These are phyloP conservation scores for Teunomyces lycoperdinae DNA, from an alignment of 805 yeast species.

Conservation along the genomic window DNA sequence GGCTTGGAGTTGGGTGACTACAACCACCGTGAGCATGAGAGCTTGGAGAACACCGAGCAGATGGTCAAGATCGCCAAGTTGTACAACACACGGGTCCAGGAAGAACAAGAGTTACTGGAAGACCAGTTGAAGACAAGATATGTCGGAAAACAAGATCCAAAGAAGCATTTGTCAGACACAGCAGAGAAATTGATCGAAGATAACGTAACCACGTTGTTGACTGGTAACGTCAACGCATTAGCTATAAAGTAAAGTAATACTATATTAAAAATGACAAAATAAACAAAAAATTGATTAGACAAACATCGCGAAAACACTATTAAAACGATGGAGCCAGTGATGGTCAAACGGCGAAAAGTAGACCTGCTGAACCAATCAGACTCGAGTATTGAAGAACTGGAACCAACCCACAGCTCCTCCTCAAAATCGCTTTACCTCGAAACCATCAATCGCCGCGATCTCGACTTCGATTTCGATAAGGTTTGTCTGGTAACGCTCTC, in stretches of 20 bases:
- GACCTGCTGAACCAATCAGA: no score
- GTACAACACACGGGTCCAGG: constrained; percentile 86
- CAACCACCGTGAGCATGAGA: constrained; percentile 70
- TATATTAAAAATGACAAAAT: neutral
- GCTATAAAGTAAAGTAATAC: constrained; percentile 48
- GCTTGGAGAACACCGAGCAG: constrained; percentile 65
- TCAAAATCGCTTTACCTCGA: constrained; percentile 26
- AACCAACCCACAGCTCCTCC: neutral
- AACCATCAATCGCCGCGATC: constrained; percentile 40
- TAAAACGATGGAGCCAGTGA: neutral
- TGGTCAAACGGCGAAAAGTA: no score
- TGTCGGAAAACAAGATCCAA: constrained; percentile 98
- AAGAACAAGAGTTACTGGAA: constrained; percentile 83
- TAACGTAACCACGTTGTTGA: constrained; percentile 80
- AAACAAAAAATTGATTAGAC: neutral
- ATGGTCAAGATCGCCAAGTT: constrained; percentile 89
- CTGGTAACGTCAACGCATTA: constrained; percentile 85
- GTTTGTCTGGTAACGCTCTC: constrained; percentile 63
- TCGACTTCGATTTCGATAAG: constrained; percentile 71
- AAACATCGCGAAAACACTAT: neutral
- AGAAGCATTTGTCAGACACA: constrained; percentile 90
- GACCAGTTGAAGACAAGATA: constrained; percentile 92
- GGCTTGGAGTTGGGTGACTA: constrained; percentile 81
- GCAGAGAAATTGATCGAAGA: constrained; percentile 86
- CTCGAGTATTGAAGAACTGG: no score